A percentile compares a stretch with the other conserved stretches of the same genome.
Conservation (phyloP, 257 asterid species). For the Thymus mandschuricus region DNA sequence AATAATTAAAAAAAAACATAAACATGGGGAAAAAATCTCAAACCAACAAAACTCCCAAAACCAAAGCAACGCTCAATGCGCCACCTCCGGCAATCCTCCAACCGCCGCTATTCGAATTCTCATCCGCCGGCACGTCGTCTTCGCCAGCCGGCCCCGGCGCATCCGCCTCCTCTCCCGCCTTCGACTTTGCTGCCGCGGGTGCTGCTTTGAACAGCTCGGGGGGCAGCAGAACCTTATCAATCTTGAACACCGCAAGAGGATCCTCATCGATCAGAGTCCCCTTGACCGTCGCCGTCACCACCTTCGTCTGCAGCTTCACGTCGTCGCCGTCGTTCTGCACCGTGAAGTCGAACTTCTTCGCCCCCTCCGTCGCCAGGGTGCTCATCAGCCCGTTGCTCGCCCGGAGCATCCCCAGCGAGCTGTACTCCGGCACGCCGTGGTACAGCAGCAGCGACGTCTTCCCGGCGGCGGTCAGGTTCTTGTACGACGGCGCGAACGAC, state of each 20-base stretch:
- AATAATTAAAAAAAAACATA: background rate
- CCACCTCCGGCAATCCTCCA: slow-evolving; percentile 30
- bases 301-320: slow-evolving; percentile 54
- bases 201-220: slow-evolving; percentile 68
- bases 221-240: slow-evolving; percentile 71
- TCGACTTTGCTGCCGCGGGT: slow-evolving; percentile 36
- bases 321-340: slow-evolving; percentile 67
- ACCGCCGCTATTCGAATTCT: slow-evolving; percentile 35
- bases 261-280: slow-evolving; percentile 77
- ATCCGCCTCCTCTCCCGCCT: slow-evolving; percentile 30
- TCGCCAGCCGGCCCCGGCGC: slow-evolving; percentile 45
- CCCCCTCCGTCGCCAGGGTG: slow-evolving; percentile 74
- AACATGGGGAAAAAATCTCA: background rate
- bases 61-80: slow-evolving; percentile 26
- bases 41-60: slow-evolving; percentile 16
- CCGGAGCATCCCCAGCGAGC: slow-evolving; percentile 65
- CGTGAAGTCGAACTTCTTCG: slow-evolving; percentile 65
- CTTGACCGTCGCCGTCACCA: slow-evolving; percentile 60
- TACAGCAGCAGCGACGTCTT: slow-evolving; percentile 52
- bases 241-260: slow-evolving; percentile 68
- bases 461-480: slow-evolving; percentile 52
- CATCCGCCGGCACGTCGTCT: slow-evolving; percentile 52
- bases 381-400: slow-evolving; percentile 64
- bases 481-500: slow-evolving; percentile 61
- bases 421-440: slow-evolving; percentile 69